Evolutionary conservation across 1,284 basidiomycete genomes (phyloP).

Genomic region (Boletus hoseneyae): DNA sequence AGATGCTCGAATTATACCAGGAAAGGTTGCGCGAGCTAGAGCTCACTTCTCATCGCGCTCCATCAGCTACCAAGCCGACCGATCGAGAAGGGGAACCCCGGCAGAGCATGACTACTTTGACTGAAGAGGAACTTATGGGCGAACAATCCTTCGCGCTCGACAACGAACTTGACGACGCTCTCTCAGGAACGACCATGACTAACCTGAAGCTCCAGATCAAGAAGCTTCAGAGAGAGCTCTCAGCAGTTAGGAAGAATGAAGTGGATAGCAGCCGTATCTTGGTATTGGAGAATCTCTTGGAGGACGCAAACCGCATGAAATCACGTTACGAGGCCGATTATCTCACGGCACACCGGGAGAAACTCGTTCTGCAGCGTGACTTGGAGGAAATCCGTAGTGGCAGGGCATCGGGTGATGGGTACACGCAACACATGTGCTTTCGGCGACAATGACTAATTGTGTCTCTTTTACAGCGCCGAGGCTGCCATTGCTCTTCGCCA

Average conservation of each 20-base stretch:
- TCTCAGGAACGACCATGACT: slow-evolving; percentile 84
- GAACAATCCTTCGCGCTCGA: slow-evolving; percentile 62
- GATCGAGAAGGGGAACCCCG: slow-evolving; percentile 23
- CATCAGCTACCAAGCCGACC: slow-evolving; percentile 20
- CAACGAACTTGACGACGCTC: slow-evolving; percentile 82
- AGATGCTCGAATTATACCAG: slow-evolving; percentile 86
- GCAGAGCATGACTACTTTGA: slow-evolving; percentile 33
- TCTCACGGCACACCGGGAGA: slow-evolving; percentile 79
- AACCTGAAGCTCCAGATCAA: slow-evolving; percentile 85
- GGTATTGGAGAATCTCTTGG: slow-evolving; percentile 86
- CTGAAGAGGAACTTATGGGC: slow-evolving; percentile 41
- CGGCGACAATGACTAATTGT: slow-evolving; percentile 8
- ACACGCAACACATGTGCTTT: slow-evolving; percentile 23
- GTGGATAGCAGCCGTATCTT: slow-evolving; percentile 71
- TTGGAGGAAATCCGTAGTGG: slow-evolving; percentile 89
- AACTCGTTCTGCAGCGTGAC: slow-evolving; percentile 76
- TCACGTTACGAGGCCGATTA: slow-evolving; percentile 88
- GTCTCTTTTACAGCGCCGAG: slow-evolving; percentile 56
- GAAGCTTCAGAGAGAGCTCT: slow-evolving; percentile 80
- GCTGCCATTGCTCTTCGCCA: slow-evolving; percentile 85
- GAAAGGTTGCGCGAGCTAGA: slow-evolving; percentile 92
- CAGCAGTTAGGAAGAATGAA: slow-evolving; percentile 69
- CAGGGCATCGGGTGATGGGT: slow-evolving; percentile 82
- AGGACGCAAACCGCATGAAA: slow-evolving; percentile 90
- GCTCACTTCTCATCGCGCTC: slow-evolving; percentile 51